Percentiles rank a stretch among this genome's conserved stretches.
These are phyloP conservation scores for Aspergillus sclerotialis DNA, from an alignment of 2,329 filamentous ascomycete species.

Conservation along the genomic window DNA sequence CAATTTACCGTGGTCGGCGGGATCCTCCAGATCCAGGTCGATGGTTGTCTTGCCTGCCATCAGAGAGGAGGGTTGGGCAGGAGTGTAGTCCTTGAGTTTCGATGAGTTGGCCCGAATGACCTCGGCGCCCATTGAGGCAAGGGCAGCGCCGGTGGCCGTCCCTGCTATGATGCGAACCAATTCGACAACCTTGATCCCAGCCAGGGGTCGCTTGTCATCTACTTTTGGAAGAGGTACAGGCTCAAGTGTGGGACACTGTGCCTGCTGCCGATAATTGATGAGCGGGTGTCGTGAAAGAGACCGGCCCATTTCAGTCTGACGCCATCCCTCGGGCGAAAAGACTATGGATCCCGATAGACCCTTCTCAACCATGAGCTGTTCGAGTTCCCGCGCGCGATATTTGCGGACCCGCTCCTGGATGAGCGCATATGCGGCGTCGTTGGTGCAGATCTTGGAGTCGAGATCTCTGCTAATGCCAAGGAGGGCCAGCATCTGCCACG, in stretches of 20 bases:
- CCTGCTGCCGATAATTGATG: background rate
- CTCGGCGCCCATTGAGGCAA: slow-evolving; percentile 36
- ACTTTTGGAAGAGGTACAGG: background rate
- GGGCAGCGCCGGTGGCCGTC: slow-evolving; percentile 30
- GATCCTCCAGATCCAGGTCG: slow-evolving; percentile 39
- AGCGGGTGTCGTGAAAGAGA: slow-evolving; percentile 1
- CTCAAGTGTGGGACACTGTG: background rate
- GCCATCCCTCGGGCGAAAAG: background rate
- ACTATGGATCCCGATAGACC: background rate
- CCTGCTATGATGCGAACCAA: slow-evolving; percentile 38
- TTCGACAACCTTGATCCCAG: slow-evolving; percentile 1
- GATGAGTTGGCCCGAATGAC: slow-evolving; percentile 37
- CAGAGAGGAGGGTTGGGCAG: background rate
- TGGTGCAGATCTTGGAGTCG: background rate
- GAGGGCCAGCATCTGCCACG: slow-evolving; percentile 1
- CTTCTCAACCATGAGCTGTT: background rate
- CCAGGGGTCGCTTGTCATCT: slow-evolving; percentile 1
- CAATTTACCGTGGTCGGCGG: slow-evolving; percentile 31
- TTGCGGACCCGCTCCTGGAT: background rate
- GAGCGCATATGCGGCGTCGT: slow-evolving; percentile 1
- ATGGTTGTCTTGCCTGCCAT: background rate
- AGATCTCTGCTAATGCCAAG: background rate
- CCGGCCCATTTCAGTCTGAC: background rate
- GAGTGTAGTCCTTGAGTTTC: slow-evolving; percentile 21
- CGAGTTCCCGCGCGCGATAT: background rate